phyloP scores from a whole-genome alignment of 805 yeast genomes.

The Wickerhamomyces chaumierensis region DNA sequence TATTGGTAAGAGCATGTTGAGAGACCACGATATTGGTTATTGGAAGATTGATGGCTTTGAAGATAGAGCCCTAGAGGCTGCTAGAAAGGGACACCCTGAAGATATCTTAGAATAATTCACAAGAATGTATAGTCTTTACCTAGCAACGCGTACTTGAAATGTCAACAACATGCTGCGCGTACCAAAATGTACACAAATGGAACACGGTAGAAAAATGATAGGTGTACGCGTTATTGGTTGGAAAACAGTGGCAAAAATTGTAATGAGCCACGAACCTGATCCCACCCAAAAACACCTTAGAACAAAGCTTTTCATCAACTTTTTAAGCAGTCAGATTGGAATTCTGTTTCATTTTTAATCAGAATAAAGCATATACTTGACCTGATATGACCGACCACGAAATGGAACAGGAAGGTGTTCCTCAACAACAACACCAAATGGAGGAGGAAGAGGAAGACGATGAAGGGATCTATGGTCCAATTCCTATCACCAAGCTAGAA shows the following conservation, averaged over 20 bases:
- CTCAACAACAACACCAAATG: constrained; percentile 3
- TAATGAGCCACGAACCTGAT: too few species aligned
- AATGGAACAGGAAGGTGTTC: constrained; percentile 3
- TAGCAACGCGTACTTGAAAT: too few species aligned
- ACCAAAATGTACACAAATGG: not conserved
- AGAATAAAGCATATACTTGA: not conserved
- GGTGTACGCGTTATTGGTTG: too few species aligned
- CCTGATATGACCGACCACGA: not conserved
- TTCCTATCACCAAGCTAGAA: constrained; percentile 39
- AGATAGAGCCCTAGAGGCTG: constrained; percentile 53
- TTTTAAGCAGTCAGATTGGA: too few species aligned
- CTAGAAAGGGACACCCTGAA: constrained; percentile 54
- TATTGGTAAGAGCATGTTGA: constrained; percentile 44
- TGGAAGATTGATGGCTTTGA: constrained; percentile 79
- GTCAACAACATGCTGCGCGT: too few species aligned
- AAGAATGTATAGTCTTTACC: too few species aligned
- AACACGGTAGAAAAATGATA: not conserved
- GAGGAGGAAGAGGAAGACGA: constrained; percentile 31
- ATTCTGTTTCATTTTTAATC: too few species aligned
- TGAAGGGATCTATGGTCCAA: constrained; percentile 45
- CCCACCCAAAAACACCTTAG: too few species aligned
- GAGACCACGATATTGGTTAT: constrained; percentile 52
- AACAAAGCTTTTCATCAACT: too few species aligned
- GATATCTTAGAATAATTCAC: too few species aligned
- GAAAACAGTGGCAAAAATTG: too few species aligned